A percentile compares a stretch with the other conserved stretches of the same genome.
phyloP scores from a whole-genome alignment of 2,329 filamentous ascomycete genomes.

The Mariannaea sp. region DNA sequence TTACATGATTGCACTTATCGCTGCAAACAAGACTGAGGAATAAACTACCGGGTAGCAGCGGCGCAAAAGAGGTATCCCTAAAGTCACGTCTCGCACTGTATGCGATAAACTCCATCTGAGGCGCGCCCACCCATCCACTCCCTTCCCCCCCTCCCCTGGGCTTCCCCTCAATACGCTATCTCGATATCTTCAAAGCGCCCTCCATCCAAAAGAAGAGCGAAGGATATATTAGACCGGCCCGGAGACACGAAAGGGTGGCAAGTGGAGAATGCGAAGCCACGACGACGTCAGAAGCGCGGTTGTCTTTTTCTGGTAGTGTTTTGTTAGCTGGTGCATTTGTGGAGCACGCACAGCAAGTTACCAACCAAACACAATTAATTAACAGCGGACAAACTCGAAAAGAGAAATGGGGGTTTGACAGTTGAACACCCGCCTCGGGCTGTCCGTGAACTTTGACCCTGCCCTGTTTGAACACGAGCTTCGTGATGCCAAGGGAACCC shows the following conservation, averaged over 20 bases:
- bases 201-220: not conserved
- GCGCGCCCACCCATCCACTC: not conserved
- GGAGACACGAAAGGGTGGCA: not conserved
- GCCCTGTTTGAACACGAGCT: no score
- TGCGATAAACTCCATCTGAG: not conserved
- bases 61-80: not conserved
- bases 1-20: not conserved
- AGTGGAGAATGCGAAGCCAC: not conserved
- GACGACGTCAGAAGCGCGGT: not conserved
- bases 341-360: no score
- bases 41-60: not conserved
- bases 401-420: no score
- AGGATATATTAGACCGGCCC: not conserved
- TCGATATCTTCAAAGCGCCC: not conserved
- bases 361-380: no score
- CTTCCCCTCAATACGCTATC: not conserved
- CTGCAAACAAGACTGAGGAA: not conserved
- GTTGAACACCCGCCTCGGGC: no score
- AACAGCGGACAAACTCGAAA: no score
- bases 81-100: not conserved
- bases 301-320: no score
- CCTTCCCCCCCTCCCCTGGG: not conserved
- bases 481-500: no score
- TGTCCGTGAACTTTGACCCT: no score
- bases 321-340: no score